These are phyloP conservation scores for Hirschfeldia incana DNA, from an alignment of 345 rosid genomes.

Conservation along the genomic window DNA sequence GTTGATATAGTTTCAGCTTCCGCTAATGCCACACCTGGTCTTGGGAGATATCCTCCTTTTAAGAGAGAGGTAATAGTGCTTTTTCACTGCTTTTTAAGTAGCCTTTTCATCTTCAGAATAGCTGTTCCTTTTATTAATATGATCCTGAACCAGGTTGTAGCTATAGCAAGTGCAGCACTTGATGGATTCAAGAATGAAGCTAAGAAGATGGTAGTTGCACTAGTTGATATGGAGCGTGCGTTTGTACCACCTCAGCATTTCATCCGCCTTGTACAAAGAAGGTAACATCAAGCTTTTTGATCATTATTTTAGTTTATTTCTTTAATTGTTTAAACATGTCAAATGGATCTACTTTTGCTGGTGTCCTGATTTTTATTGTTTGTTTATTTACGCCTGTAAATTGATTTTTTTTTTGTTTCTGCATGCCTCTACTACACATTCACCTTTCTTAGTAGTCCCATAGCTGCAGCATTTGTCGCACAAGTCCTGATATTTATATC, in stretches of 20 bases:
- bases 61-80: slow-evolving; percentile 75
- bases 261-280: slow-evolving; percentile 90
- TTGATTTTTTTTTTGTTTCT: too few species aligned
- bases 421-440: background rate
- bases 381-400: too few species aligned
- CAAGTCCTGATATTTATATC: slow-evolving; percentile 5
- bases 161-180: slow-evolving; percentile 86
- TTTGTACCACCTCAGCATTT: slow-evolving; percentile 99
- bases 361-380: background rate
- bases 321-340: background rate
- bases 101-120: background rate
- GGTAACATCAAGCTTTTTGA: background rate
- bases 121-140: slow-evolving; percentile 7
- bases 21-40: slow-evolving; percentile 96
- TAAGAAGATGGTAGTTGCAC: slow-evolving; percentile 92
- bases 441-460: background rate
- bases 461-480: slow-evolving; percentile 11
- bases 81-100: slow-evolving; percentile 8
- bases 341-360: background rate
- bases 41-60: slow-evolving; percentile 97
- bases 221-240: slow-evolving; percentile 99
- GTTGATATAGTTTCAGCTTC: slow-evolving; percentile 85
- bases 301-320: background rate
- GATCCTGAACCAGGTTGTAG: slow-evolving; percentile 63
- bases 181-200: slow-evolving; percentile 94